Evolutionary conservation across 306 rosid species (phyloP), one percentile per base, ranked within the genome.

Genomic region (Vicia faba): DNA sequence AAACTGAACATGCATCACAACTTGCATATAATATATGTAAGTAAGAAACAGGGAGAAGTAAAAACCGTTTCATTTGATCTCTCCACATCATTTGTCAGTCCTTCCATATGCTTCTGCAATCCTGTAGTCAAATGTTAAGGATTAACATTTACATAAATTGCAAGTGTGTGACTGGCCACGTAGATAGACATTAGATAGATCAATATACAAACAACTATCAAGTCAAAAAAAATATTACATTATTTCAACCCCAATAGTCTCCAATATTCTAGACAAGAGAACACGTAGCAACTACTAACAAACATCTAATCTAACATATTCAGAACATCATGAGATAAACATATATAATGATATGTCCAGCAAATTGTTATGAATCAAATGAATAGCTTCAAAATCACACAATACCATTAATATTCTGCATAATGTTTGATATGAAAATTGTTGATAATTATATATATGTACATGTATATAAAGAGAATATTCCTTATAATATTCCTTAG

Each of bases 41-140:
- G 19, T 26, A 54, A 39, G 61, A 44, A 31, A 23, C 23, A 2
- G 64, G 43, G 39, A 62, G 54, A 54, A 39, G 70, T 56, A 29
- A 51, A 35, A 46, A 92, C 98, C 96, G 78, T 84, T 89, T 92
- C 96, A 62, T 87, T 86, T 55, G 96, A 92, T 86, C 96, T 84
- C 73, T 89, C 96, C 58, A 83, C 96, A 43, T 92, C 96, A 83
- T 92, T 87, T 35, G 96, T 79, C 78, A 89, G 81, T 73, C 92
- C 96, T 40, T 86, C 96, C 93, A 87, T 80, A 68, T 86, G 91
- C 56, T 82, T 84, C 85, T 79, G 84, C 78, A 89, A 76, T 45
- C 88, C 98, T 92, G 85, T 49, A 83, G 61, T 53, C 33, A 44
- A 44, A 62, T 55, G 68, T 38, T 41, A 74, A 63, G 29, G 18